phyloP scores from a whole-genome alignment of 2,329 filamentous ascomycete genomes.

The Colletotrichum sp. region DNA sequence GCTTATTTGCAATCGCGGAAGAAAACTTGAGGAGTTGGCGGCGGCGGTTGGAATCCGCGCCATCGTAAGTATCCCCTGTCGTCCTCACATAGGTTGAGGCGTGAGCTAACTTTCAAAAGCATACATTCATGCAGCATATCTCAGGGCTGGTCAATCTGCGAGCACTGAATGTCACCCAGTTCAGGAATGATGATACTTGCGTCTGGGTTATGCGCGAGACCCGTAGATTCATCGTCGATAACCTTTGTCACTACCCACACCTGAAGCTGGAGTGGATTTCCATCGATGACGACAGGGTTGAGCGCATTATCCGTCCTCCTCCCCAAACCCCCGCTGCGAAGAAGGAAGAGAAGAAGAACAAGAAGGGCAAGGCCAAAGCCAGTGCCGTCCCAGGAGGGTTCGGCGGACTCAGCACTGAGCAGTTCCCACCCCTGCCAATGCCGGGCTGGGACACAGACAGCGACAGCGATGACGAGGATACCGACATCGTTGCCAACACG shows the following conservation, averaged over 20 bases:
- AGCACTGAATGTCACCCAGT: constrained; percentile 60
- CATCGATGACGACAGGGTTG: constrained; percentile 55
- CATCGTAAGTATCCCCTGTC: constrained; percentile 50
- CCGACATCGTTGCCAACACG: constrained; percentile 20
- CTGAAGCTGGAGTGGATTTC: constrained; percentile 65
- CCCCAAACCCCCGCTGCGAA: constrained; percentile 30
- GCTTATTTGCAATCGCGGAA: constrained; percentile 57
- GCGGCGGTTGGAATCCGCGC: constrained; percentile 58
- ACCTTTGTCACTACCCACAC: constrained; percentile 57
- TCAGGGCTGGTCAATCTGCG: constrained; percentile 51
- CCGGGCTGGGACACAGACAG: constrained; percentile 32
- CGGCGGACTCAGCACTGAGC: constrained; percentile 11
- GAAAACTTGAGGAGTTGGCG: constrained; percentile 59
- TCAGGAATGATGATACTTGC: constrained; percentile 62
- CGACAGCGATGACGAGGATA: constrained; percentile 38
- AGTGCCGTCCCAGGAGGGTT: background rate
- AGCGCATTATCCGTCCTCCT: constrained; percentile 51
- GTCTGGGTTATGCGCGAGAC: constrained; percentile 62
- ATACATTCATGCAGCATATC: constrained; percentile 61
- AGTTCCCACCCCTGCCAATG: constrained; percentile 31
- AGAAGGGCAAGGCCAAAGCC: constrained; percentile 26
- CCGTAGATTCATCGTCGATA: constrained; percentile 64
- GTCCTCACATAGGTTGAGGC: background rate
- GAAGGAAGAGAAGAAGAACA: constrained; percentile 28
- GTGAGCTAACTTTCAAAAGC: constrained; percentile 41